Base-by-base conservation (phyloP, 78 protist species). In the Dictyostelium citrinum region DNA sequence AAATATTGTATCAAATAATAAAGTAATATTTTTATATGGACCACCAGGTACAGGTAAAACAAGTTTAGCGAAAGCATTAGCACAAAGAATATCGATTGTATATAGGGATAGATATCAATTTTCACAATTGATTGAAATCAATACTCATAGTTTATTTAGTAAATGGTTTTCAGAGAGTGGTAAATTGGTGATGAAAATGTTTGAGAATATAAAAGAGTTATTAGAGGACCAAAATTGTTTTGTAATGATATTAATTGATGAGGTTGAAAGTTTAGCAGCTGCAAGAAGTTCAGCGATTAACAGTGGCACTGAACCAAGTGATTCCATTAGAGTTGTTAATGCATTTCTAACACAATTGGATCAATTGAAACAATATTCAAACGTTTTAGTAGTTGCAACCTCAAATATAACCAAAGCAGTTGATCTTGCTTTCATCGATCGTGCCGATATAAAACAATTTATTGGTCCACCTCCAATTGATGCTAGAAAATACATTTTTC, bases 21-120 rank as follows among this genome's bases (percentile, higher is more conserved):
- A 98, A 11, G 95, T 98, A 14, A 24, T 98, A 7, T 96, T 98
- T 11, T 93, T 98, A 20, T 98, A 98, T 95, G 99, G 99, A 0
- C 99, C 99, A 20, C 99, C 99, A 2, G 99, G 99, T 4, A 98
- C 99, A 1, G 99, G 99, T 37, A 98, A 98, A 91, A 97, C 99
- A 22, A 45, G 96, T 6, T 68, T 97, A 33, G 96, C 98, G 35
- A 81, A 95, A 55, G 99, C 98, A 41, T 77, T 98, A 6, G 98
- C 99, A 0, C 99, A 99, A 55, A 98, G 98, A 83, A 90, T 99
- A 2, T 20, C 99, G 11, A 95, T 98, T 31, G 37, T 95, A 17
- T 16, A 91, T 58, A 5, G 61, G 20, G 70, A 81, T 22, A 67
- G 80, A 7, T 97, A 37, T 77, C 12, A 20, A 24, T 72, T 76